phyloP scores from a whole-genome alignment of 2,329 filamentous ascomycete species.

The Colletotrichum sansevieriae region DNA sequence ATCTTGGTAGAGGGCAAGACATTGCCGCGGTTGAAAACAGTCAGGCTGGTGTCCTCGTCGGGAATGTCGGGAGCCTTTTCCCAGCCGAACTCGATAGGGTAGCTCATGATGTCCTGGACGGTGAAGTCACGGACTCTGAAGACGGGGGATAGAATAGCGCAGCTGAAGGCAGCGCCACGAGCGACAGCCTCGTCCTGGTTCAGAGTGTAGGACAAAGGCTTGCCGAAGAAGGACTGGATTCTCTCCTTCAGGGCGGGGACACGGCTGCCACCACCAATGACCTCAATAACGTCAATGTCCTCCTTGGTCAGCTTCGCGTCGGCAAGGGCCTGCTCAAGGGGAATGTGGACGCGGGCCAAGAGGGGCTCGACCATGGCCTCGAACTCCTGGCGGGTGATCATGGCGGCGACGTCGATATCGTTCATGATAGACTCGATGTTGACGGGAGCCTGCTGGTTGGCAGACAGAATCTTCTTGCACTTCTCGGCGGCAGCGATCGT shows the following conservation, averaged over 20 bases:
- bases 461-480: slow-evolving; percentile 97
- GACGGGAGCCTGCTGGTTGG: slow-evolving; percentile 90
- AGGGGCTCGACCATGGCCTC: slow-evolving; percentile 91
- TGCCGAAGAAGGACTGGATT: slow-evolving; percentile 92
- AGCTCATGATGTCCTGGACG: slow-evolving; percentile 96
- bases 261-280: slow-evolving; percentile 95
- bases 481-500: slow-evolving; percentile 93
- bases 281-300: slow-evolving; percentile 93
- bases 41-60: slow-evolving; percentile 96
- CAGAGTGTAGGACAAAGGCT: slow-evolving; percentile 92
- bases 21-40: slow-evolving; percentile 97
- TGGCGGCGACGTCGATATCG: slow-evolving; percentile 88
- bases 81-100: slow-evolving; percentile 99
- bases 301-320: slow-evolving; percentile 92
- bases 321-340: slow-evolving; percentile 92
- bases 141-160: slow-evolving; percentile 94
- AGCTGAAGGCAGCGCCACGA: slow-evolving; percentile 96
- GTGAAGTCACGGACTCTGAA: slow-evolving; percentile 99
- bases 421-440: slow-evolving; percentile 99
- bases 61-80: slow-evolving; percentile 98
- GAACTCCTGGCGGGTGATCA: slow-evolving; percentile 94
- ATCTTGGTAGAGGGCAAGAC: slow-evolving; percentile 99
- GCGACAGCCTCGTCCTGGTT: slow-evolving; percentile 99
- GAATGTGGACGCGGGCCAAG: slow-evolving; percentile 77
- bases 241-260: slow-evolving; percentile 92